A percentile compares a stretch with the other conserved stretches of the same genome.
Evolutionary conservation across 2,329 filamentous ascomycete genomes (phyloP).

Genomic region (Arthrobotrys sphaeroides): DNA sequence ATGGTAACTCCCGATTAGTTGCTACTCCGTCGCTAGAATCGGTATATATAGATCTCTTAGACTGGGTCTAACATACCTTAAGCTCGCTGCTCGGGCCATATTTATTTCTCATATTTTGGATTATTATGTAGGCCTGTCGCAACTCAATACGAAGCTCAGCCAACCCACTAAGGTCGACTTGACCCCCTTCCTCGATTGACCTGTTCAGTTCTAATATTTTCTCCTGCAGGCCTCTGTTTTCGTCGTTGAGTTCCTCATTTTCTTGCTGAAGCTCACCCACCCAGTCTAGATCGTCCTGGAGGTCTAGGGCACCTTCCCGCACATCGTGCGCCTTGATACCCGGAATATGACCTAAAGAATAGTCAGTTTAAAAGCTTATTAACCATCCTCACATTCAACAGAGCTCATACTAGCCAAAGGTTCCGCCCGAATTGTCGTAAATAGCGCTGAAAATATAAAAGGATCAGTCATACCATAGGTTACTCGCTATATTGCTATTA

Average conservation of each 20-base stretch:
- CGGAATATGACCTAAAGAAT: not conserved
- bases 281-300: not conserved
- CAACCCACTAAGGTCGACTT: not conserved
- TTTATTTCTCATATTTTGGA: not conserved
- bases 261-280: not conserved
- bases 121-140: not conserved
- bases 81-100: not conserved
- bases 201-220: not conserved
- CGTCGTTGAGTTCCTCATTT: not conserved
- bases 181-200: not conserved
- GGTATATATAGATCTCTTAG: not conserved
- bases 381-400: not conserved
- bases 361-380: not conserved
- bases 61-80: not conserved
- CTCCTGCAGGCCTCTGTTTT: not conserved
- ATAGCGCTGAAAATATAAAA: not conserved
- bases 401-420: not conserved
- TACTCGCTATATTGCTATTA: not conserved
- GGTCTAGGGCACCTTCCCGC: not conserved
- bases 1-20: slow-evolving; percentile 4
- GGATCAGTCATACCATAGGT: not conserved
- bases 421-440: not conserved
- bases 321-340: not conserved
- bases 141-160: not conserved
- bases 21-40: not conserved